These are phyloP conservation scores for Cladophialophora bantiana DNA, from an alignment of 2,329 filamentous ascomycete species.

Conservation along the genomic window DNA sequence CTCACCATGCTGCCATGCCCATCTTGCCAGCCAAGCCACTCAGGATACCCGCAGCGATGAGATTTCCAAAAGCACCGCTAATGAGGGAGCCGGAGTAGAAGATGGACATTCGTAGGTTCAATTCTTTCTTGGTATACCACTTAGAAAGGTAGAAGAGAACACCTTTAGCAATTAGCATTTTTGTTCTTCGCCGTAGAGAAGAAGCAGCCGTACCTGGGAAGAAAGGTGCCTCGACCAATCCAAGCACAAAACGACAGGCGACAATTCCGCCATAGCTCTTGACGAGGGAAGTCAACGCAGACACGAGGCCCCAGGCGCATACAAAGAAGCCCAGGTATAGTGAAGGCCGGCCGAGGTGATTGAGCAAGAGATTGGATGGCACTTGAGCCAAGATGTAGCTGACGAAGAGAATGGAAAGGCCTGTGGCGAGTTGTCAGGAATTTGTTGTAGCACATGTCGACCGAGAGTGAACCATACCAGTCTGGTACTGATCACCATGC, in stretches of 20 bases:
- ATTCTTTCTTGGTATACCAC: slow-evolving; percentile 69
- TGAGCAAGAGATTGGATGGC: slow-evolving; percentile 56
- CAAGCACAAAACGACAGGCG: slow-evolving; percentile 54
- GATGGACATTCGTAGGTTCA: slow-evolving; percentile 62
- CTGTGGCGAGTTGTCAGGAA: slow-evolving; percentile 27
- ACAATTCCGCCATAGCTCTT: slow-evolving; percentile 51
- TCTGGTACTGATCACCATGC: slow-evolving; percentile 46
- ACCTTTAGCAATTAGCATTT: slow-evolving; percentile 46
- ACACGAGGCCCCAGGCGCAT: slow-evolving; percentile 55
- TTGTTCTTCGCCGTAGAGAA: neutral
- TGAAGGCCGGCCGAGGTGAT: slow-evolving; percentile 46
- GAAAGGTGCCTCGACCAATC: slow-evolving; percentile 55
- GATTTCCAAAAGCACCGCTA: slow-evolving; percentile 60
- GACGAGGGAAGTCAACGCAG: slow-evolving; percentile 53
- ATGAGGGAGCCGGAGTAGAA: slow-evolving; percentile 65
- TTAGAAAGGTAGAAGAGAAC: slow-evolving; percentile 64
- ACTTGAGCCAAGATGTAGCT: slow-evolving; percentile 51
- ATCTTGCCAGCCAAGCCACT: slow-evolving; percentile 59
- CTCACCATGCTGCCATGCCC: slow-evolving; percentile 64
- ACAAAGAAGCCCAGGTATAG: slow-evolving; percentile 55
- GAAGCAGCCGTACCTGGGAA: slow-evolving; percentile 45
- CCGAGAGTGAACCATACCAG: slow-evolving; percentile 12
- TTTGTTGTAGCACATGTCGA: no score
- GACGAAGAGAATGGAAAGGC: slow-evolving; percentile 54
- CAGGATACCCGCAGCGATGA: slow-evolving; percentile 62